Base-by-base conservation (phyloP, 2,329 filamentous ascomycete species). In the Colletotrichum sp. region DNA sequence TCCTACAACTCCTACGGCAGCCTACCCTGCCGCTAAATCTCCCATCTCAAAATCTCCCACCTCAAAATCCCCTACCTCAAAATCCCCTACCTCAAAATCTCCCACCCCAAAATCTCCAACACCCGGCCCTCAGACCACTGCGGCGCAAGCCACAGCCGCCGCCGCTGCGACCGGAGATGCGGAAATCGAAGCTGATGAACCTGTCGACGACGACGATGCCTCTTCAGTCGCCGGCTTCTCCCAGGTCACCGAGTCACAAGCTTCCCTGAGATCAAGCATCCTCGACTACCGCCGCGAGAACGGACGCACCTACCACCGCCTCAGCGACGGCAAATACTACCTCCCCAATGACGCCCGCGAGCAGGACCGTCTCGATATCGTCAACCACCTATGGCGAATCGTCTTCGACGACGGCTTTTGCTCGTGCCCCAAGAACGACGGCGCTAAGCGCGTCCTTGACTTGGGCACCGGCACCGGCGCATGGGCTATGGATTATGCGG, bases 371-470 rank as follows among this genome's bases (percentile, higher is more conserved):
- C 43, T 68, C 18, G 82, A 84, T 67, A 73, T 84, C 0, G 79
- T 84, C 74, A 83, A 84, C 68, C 80, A 83, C 34, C 72, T 84
- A 0, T 82, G 81, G 54, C 33, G 66, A 0, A 72, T 84, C 6
- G 83, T 81, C 0, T 76, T 82, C 16, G 78, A 80, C 2, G 78
- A 78, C 9, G 80, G 80, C 33, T 76, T 84, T 0, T 80, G 75
- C 29, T 36, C 78, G 0, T 77, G 76, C 6, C 83, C 83, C 0
- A 67, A 75, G 18, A 70, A 55, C 13, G 24, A 62, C 24, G 74
- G 75, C 33, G 76, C 77, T 6, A 77, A 76, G 3, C 73, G 78
- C 6, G 79, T 79, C 6, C 43, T 72, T n/a, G 70, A 72, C 8
- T 1, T 72, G 0, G 70, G 70, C 6, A 72, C 72, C 2, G 72